Evolutionary conservation across 306 rosid genomes (phyloP).

Genomic region (Fragaria nilgerrensis): DNA sequence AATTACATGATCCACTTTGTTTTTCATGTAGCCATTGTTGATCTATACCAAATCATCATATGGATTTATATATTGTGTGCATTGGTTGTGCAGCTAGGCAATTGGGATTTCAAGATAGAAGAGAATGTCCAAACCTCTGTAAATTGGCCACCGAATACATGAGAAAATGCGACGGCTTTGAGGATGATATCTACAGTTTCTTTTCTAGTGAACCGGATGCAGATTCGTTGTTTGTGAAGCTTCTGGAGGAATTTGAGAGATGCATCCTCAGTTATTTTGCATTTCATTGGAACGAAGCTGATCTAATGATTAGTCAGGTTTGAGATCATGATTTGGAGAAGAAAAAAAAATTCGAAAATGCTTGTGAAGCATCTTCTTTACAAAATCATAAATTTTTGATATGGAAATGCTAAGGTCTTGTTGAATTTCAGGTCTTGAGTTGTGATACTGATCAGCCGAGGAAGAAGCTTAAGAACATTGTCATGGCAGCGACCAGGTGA

Average conservation of each 20-base stretch:
- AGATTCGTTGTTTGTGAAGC: constrained; percentile 89
- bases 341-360: not conserved
- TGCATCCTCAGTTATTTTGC: constrained; percentile 96
- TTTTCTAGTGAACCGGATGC: constrained; percentile 70
- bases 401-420: not conserved
- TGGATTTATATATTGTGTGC: not conserved
- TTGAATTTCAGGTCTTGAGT: constrained; percentile 60
- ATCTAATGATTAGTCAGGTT: constrained; percentile 84
- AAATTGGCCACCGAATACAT: constrained; percentile 86
- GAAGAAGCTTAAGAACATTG: constrained; percentile 70
- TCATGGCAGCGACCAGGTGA: constrained; percentile 95
- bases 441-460: constrained; percentile 66
- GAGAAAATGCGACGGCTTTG: constrained; percentile 68
- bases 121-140: constrained; percentile 73
- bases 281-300: constrained; percentile 86
- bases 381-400: not conserved
- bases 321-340: not conserved
- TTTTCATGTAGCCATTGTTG: not conserved
- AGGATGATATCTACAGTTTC: constrained; percentile 72
- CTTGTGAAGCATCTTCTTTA: not conserved
- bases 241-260: constrained; percentile 96
- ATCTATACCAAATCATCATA: not conserved
- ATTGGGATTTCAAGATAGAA: constrained; percentile 81
- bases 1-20: constrained; percentile 15
- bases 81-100: constrained; percentile 76